Evolutionary conservation across 768 basidiomycete genomes (phyloP).

Genomic region (Kwoniella dendrophila): DNA sequence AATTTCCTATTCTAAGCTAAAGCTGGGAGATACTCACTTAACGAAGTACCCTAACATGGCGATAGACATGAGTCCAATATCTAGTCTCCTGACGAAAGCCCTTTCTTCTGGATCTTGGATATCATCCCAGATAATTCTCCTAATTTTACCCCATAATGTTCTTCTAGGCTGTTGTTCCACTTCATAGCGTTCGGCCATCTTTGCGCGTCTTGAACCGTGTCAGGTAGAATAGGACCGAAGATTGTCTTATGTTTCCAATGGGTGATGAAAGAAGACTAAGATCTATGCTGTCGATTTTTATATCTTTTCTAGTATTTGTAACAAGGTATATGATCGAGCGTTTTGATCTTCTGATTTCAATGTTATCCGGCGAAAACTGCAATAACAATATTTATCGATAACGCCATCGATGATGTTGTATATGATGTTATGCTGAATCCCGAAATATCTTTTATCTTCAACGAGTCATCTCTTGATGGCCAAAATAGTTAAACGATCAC

Average conservation of each 20-base stretch:
- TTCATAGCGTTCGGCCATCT: background rate
- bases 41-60: constrained; percentile 24
- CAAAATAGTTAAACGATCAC: too few relatives aligned
- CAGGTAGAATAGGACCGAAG: too few relatives aligned
- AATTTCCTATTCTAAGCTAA: background rate
- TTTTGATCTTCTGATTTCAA: too few relatives aligned
- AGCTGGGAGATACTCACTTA: constrained; percentile 12
- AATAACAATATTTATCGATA: constrained; percentile 3
- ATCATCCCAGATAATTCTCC: constrained; percentile 19
- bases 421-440: constrained; percentile 1
- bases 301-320: too few relatives aligned
- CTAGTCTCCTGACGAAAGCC: constrained; percentile 21
- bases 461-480: too few relatives aligned
- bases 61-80: constrained; percentile 19
- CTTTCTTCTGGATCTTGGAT: constrained; percentile 22
- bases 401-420: constrained; percentile 59
- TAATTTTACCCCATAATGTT: constrained; percentile 12
- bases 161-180: background rate
- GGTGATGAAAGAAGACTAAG: too few relatives aligned
- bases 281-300: too few relatives aligned
- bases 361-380: background rate
- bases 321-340: too few relatives aligned
- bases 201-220: background rate
- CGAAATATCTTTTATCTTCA: background rate
- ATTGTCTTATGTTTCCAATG: too few relatives aligned